Evolutionary conservation across 2,329 filamentous ascomycete species (phyloP).

Genomic region (Pseudogymnoascus verrucosus): DNA sequence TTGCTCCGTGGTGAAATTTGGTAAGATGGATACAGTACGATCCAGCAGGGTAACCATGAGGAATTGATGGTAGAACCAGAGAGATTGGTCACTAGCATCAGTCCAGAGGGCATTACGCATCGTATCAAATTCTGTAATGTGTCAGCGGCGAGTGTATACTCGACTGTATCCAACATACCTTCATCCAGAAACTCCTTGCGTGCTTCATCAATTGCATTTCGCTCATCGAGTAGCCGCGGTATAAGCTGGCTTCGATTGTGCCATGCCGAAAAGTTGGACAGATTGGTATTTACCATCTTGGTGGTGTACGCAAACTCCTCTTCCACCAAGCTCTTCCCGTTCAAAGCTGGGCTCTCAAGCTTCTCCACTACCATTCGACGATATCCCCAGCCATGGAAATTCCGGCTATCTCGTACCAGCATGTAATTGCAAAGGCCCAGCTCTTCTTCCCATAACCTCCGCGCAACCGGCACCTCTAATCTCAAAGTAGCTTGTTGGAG

Average conservation of each 20-base stretch:
- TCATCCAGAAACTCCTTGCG: slow-evolving; percentile 64
- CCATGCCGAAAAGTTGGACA: slow-evolving; percentile 97
- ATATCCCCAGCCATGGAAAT: slow-evolving; percentile 97
- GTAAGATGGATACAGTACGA: slow-evolving; percentile 51
- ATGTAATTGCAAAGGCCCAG: slow-evolving; percentile 79
- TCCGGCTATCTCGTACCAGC: slow-evolving; percentile 76
- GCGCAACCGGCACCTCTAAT: slow-evolving; percentile 48
- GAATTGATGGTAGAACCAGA: slow-evolving; percentile 96
- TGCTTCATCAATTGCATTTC: slow-evolving; percentile 52
- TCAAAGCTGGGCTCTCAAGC: slow-evolving; percentile 53
- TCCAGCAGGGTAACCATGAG: slow-evolving; percentile 62
- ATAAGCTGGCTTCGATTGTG: slow-evolving; percentile 84
- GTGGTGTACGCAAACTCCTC: slow-evolving; percentile 84
- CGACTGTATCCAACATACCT: slow-evolving; percentile 37
- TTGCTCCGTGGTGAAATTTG: slow-evolving; percentile 52
- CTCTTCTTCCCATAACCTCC: slow-evolving; percentile 74
- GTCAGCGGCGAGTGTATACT: slow-evolving; percentile 10
- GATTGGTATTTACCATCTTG: slow-evolving; percentile 72
- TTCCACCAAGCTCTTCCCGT: slow-evolving; percentile 60
- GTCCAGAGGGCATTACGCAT: slow-evolving; percentile 62
- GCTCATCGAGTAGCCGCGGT: slow-evolving; percentile 63
- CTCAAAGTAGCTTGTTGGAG: slow-evolving; percentile 62
- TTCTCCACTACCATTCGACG: slow-evolving; percentile 68
- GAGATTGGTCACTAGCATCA: slow-evolving; percentile 80
- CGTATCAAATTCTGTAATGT: slow-evolving; percentile 56